Base-by-base conservation (phyloP, 192 early-diverging fungal genomes). In the Spizellomyces punctatus region DNA sequence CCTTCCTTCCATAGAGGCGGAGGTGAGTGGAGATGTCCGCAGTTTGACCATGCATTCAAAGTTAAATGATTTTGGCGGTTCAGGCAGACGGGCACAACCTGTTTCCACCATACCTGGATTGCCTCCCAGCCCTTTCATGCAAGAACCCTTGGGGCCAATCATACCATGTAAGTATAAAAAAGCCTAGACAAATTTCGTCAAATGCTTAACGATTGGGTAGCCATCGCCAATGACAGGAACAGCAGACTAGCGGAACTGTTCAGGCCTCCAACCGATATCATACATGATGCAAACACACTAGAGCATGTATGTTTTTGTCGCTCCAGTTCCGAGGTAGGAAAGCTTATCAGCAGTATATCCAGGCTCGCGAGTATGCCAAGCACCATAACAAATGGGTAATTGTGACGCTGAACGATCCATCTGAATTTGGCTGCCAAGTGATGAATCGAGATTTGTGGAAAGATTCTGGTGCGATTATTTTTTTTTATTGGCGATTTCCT, bases 391-490 rank as follows among this genome's bases (percentile, higher is more conserved):
- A 91, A 73, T 95, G 93, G 94, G 69, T 97, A 44, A 80, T 97
- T 66, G 78, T 97, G 43, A 95, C 95, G 62, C 83, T 96, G 49
- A 92, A 96, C 58, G 90, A 96, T 54, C 80, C 89, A 6, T 77
- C 87, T 0, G 93, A 96, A 54, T 97, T 98, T 79, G 76, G 83
- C 19, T 96, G 94, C 78, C 93, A 96, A 69, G 80, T 90, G 16
- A 78, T 98, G 76, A 97, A 96, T 74, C 90, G 96, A 63, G 95
- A 99, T 82, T 83, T 98, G 56, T 99, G 95, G 95, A 96, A 90
- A 42, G 82, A 94, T 58, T 42, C 71, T 17, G 75, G 80, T 81
- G 45, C 57, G 58, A 27, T 17, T 12, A 41, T 49, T 43, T 3
- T 4, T 0, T 19, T 64, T 64, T 21, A 19, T 7, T 5, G 8